These are phyloP conservation scores for Bruguiera sexangula DNA, from an alignment of 345 rosid genomes.

Conservation along the genomic window DNA sequence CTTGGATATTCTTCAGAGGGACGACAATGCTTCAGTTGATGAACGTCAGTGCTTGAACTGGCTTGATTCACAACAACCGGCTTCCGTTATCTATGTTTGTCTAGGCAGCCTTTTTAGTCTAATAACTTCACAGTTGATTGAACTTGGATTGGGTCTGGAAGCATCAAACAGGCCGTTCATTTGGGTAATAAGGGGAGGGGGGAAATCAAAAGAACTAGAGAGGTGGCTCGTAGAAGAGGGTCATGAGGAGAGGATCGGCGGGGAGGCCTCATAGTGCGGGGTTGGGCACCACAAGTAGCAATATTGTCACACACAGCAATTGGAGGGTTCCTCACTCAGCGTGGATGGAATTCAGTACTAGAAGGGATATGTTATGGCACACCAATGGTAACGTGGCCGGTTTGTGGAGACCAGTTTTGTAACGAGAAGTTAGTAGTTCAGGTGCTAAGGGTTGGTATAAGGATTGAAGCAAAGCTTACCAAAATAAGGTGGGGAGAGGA, in stretches of 20 bases:
- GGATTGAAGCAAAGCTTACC: conserved; percentile 1
- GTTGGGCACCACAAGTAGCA: conserved; percentile 19
- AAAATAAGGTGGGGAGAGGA: conserved; percentile 11
- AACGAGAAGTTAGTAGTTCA: conserved; percentile 16
- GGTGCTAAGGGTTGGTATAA: conserved; percentile 14
- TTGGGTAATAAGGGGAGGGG: conserved; percentile 12
- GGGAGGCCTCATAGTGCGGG: conserved; percentile 11
- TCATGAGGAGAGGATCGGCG: conserved; percentile 5
- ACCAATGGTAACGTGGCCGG: conserved; percentile 18
- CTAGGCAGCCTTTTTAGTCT: conserved; percentile 17
- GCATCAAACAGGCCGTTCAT: conserved; percentile 14
- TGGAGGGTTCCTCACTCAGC: conserved; percentile 13
- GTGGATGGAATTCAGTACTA: conserved; percentile 6
- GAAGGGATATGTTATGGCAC: conserved; percentile 3
- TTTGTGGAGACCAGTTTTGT: conserved; percentile 15
- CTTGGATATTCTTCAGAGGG: conserved; percentile 13
- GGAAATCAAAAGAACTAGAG: conserved; percentile 3
- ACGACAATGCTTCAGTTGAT: conserved; percentile 1
- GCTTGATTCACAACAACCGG: conserved; percentile 4
- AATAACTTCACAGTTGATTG: conserved; percentile 5
- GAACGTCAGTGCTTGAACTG: background rate
- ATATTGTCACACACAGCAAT: conserved; percentile 12
- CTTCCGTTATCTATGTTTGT: conserved; percentile 15
- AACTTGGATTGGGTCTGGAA: conserved; percentile 17
- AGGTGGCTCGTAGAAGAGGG: conserved; percentile 8